Evolutionary conservation across 805 yeast genomes (phyloP).

Genomic region (Cyberlindnera subsufficiens): DNA sequence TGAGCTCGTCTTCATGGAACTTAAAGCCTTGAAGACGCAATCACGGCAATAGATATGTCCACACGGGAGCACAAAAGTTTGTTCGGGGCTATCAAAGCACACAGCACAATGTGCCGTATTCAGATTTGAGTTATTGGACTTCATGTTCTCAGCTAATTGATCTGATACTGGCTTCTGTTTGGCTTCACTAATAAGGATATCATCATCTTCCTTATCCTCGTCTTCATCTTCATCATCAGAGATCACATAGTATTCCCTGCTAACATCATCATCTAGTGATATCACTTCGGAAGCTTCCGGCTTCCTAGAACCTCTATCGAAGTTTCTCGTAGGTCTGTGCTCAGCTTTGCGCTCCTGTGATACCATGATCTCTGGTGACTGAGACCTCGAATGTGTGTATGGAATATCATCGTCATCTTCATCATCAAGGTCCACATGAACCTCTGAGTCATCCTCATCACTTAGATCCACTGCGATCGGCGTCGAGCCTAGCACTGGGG

Average conservation of each 20-base stretch:
- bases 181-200: not conserved
- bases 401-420: constrained; percentile 25
- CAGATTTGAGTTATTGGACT: constrained; percentile 9
- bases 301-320: not conserved
- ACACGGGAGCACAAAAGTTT: constrained; percentile 45
- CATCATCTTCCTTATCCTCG: constrained; percentile 8
- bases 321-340: constrained; percentile 4
- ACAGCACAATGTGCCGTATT: constrained; percentile 38
- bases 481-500: no score
- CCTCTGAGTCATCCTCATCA: not conserved
- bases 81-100: constrained; percentile 47
- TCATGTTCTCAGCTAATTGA: constrained; percentile 15
- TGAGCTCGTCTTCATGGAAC: constrained; percentile 27
- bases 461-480: not conserved
- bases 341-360: constrained; percentile 4
- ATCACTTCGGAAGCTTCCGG: constrained; percentile 3
- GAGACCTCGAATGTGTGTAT: constrained; percentile 22
- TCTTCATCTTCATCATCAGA: constrained; percentile 18
- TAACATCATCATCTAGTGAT: constrained; percentile 12
- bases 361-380: constrained; percentile 14
- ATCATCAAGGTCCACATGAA: constrained; percentile 5
- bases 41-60: constrained; percentile 54
- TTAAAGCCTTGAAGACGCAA: constrained; percentile 43
- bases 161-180: constrained; percentile 31
- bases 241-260: constrained; percentile 13